These are phyloP conservation scores for Alternaria dauci DNA, from an alignment of 2,329 filamentous ascomycete species.

Conservation along the genomic window DNA sequence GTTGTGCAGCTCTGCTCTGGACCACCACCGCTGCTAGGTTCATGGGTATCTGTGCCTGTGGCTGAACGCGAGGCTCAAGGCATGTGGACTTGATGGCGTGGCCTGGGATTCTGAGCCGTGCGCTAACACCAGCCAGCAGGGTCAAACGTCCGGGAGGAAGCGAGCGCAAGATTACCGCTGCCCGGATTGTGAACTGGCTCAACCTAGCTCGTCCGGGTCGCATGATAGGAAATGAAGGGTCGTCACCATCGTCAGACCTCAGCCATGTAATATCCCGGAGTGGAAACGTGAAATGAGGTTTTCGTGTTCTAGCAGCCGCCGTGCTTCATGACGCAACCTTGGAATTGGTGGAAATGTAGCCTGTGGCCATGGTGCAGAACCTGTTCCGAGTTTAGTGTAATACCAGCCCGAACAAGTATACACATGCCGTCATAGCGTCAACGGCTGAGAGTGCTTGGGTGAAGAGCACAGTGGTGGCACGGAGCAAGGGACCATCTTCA, in stretches of 20 bases:
- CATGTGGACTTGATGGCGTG: constrained; percentile 27
- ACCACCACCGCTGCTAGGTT: constrained; percentile 27
- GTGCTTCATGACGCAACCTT: constrained; percentile 50
- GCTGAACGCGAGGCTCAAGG: constrained; percentile 38
- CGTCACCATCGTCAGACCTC: constrained; percentile 42
- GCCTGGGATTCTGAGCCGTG: constrained; percentile 36
- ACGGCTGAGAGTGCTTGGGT: constrained; percentile 27
- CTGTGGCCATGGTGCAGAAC: constrained; percentile 25
- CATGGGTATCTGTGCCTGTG: constrained; percentile 28
- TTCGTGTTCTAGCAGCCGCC: constrained; percentile 43
- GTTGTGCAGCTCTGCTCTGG: constrained; percentile 28
- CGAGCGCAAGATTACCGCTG: constrained; percentile 49
- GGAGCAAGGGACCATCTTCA: constrained; percentile 41
- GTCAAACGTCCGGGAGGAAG: constrained; percentile 52
- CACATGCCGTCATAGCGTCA: constrained; percentile 38
- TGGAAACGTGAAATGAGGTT: constrained; percentile 44
- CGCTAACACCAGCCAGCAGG: constrained; percentile 45
- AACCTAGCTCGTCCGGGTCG: constrained; percentile 35
- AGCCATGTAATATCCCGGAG: constrained; percentile 43
- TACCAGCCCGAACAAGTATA: constrained; percentile 43
- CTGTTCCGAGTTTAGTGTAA: constrained; percentile 32
- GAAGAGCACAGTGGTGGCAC: constrained; percentile 37
- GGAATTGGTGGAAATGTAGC: constrained; percentile 33
- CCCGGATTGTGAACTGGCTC: constrained; percentile 39
- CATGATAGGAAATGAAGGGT: constrained; percentile 53